Base-by-base conservation (phyloP, 352 stramenopile species). In the Phytophthora megakarya region DNA sequence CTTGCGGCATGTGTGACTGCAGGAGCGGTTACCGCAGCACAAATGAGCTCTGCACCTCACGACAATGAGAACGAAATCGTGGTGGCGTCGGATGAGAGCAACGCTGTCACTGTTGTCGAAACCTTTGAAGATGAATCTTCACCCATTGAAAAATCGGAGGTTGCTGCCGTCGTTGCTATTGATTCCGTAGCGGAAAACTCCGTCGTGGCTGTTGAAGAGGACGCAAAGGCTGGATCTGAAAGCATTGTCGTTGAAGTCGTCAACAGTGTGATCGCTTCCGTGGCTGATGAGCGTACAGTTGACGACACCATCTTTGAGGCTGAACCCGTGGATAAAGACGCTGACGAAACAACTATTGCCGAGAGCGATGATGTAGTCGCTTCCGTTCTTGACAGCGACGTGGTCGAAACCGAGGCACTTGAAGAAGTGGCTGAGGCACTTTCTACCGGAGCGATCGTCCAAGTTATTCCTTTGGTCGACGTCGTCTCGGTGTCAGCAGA, bases 1-100 rank as follows among this genome's bases (percentile, higher is more conserved):
- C 60, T 63, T 28, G 51, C 60, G 46, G 37, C 44, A 13, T 56
- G 39, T 18, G 8, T 57, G 8, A 9, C 38, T 22, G 26, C 30
- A 1, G 19, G 33, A 18, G 26, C 19, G 18, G 37, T 58, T 28
- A 28, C 37, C 10, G 38, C 45, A 16, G 11, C 15, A 12, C 25
- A 39, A 37, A n/a, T 39, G 22, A 50, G 28, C 19, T 32, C 47
- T 25, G 21, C 26, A 11, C 16, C 22, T 5, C 30, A 51, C 22
- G 4, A 33, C 19, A 23, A 18, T 18, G 53, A 50, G 8, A 40
- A 42, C 8, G 9, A 32, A 32, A 32, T 9, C 26, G 30, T 35
- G 30, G 3, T 3, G 10, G 3, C 8, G 13, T 35, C 30, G 26
- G 15, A 42, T 0, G 39, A 50, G 26, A 7, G 10, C 10, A 11